Evolutionary conservation across 176 grass and related monocot species (phyloP), one percentile per base, ranked within the genome.

Genomic region (Coix lacrymajobi): DNA sequence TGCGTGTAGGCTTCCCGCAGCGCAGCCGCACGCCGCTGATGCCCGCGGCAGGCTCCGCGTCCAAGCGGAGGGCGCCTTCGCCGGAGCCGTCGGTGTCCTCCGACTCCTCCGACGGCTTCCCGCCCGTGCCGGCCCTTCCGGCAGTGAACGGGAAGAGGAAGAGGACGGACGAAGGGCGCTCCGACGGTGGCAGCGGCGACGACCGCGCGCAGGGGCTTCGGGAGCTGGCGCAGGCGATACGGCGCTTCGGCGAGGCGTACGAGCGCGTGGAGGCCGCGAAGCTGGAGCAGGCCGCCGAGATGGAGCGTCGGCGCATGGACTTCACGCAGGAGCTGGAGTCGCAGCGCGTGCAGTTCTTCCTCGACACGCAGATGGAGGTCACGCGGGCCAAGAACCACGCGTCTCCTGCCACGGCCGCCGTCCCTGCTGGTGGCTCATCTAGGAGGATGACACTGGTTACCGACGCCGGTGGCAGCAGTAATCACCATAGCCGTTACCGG

Each of bases 301-400:
- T 92, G 73, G 93, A 99, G 85, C 92, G 89, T 11, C 93, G 89
- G 34, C 84, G 91, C 31, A 86, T 99, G 46, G 96, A 88, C 69
- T 95, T 96, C 11, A 88, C 91, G 1, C 83, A 77, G 40, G 96
- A 99, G 64, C 87, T 99, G 1, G 96, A 99, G 46, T 77, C 91
- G 37, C 87, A 96, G 74, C 87, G 91, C 46, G 87, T 91, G 64
- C 89, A 99, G 67, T 96, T 99, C 92, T 90, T 99, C 68, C 91
- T 99, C 78, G 92, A 99, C 79, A 92, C 94, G 25, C 91, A 94
- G 72, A 91, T 90, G 89, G 93, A 95, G 62, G 91, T 96, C 51
- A 87, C 89, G 4, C 92, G 91, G 71, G 82, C 85, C 61, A 92
- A 90, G 66, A 76, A 84, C 4, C 86, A 58, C 69, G 12, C 69